Conservation (phyloP, 495 filamentous ascomycete genomes). For the Neurospora tetraspora region DNA sequence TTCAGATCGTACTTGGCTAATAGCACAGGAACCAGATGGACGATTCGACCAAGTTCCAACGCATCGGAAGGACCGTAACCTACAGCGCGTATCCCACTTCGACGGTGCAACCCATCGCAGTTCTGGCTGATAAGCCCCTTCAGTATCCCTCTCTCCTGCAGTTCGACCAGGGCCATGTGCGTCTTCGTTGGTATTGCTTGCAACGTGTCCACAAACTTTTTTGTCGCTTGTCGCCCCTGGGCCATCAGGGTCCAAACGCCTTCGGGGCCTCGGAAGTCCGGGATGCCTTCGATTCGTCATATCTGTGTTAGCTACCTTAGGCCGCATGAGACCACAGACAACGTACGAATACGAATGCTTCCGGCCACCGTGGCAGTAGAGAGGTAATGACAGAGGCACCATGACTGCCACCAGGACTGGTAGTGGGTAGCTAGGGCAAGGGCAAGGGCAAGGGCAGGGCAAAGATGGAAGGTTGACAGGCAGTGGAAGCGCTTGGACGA, state of each 20-base stretch:
- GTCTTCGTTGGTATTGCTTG: constrained; percentile 35
- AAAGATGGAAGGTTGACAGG: not conserved
- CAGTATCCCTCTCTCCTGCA: constrained; percentile 30
- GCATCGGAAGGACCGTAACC: not conserved
- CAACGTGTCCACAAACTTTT: constrained; percentile 21
- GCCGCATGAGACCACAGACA: not conserved
- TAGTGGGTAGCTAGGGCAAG: not conserved
- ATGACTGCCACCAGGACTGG: not conserved
- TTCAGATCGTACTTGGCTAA: not conserved
- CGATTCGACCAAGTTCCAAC: not conserved
- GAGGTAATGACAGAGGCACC: not conserved
- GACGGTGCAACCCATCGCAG: constrained; percentile 36
- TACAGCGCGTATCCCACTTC: constrained; percentile 33
- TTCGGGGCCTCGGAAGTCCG: constrained; percentile 37
- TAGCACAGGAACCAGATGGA: not conserved
- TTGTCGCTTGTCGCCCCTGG: constrained; percentile 23
- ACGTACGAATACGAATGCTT: too few species aligned
- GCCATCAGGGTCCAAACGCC: constrained; percentile 35
- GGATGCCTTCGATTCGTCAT: constrained; percentile 20
- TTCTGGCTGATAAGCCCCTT: constrained; percentile 39
- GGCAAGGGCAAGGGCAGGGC: not conserved
- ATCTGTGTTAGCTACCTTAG: not conserved
- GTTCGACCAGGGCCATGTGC: constrained; percentile 39
- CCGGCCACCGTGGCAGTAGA: not conserved
- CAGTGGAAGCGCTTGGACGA: not conserved